A percentile compares a stretch with the other conserved stretches of the same genome.
These are phyloP conservation scores for Cylindricascospora bacillispora DNA, from an alignment of 1,139 yeast genomes.

Conservation along the genomic window DNA sequence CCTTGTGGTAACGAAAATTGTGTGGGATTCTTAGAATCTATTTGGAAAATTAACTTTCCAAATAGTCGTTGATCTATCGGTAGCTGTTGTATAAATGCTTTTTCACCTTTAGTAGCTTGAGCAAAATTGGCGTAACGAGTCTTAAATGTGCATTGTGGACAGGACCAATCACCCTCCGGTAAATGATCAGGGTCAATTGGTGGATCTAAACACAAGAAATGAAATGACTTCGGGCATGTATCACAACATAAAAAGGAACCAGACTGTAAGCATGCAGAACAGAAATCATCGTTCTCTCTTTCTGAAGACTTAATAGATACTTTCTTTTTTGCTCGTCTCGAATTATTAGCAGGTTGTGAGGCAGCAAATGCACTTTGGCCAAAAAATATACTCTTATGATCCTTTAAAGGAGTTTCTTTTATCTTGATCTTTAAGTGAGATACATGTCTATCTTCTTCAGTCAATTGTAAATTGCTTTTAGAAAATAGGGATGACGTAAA, in stretches of 20 bases:
- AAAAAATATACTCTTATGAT: conserved; percentile 14
- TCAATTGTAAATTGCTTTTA: neutral
- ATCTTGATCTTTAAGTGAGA: neutral
- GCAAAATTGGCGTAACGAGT: conserved; percentile 19
- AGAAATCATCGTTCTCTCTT: conserved; percentile 68
- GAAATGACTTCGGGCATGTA: conserved; percentile 83
- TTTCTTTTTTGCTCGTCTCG: conserved; percentile 10
- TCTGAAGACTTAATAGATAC: conserved; percentile 4
- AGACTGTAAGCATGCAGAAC: conserved; percentile 76
- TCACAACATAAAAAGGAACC: conserved; percentile 92
- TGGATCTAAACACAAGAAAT: conserved; percentile 82
- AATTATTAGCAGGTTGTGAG: conserved; percentile 6
- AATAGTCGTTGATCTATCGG: conserved; percentile 33
- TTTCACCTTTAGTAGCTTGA: conserved; percentile 13
- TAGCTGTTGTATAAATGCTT: conserved; percentile 12
- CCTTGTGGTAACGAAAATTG: conserved; percentile 59
- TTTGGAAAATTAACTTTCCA: conserved; percentile 47
- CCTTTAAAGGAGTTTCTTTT: neutral
- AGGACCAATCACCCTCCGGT: conserved; percentile 87
- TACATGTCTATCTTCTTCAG: neutral
- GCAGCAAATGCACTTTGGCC: conserved; percentile 18
- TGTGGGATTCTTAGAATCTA: conserved; percentile 52
- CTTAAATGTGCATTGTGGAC: conserved; percentile 53
- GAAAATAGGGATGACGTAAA: neutral
- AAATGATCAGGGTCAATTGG: conserved; percentile 63